Evolutionary conservation across 2,329 filamentous ascomycete species (phyloP).

Genomic region (Diaporthe destruens): DNA sequence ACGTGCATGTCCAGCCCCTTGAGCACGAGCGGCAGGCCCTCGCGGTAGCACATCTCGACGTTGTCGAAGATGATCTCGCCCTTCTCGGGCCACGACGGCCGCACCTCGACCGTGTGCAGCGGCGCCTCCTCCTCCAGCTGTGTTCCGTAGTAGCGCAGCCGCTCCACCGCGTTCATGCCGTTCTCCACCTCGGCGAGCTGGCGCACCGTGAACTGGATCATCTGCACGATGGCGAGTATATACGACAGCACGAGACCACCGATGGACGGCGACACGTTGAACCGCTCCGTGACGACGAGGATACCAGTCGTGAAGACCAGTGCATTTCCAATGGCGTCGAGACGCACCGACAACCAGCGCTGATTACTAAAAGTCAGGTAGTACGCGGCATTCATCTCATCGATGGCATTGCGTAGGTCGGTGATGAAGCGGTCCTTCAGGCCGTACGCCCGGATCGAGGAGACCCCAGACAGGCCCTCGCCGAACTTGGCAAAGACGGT

Average conservation of each 20-base stretch:
- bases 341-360: slow-evolving; percentile 87
- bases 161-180: slow-evolving; percentile 96
- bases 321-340: slow-evolving; percentile 86
- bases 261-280: slow-evolving; percentile 86
- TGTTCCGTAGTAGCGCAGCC: slow-evolving; percentile 89
- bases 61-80: slow-evolving; percentile 84
- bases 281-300: slow-evolving; percentile 90
- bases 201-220: slow-evolving; percentile 95
- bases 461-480: slow-evolving; percentile 85
- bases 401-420: slow-evolving; percentile 79
- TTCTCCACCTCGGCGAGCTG: slow-evolving; percentile 97
- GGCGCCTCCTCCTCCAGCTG: slow-evolving; percentile 91
- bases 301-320: slow-evolving; percentile 92
- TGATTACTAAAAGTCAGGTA: slow-evolving; percentile 97
- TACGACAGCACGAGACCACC: slow-evolving; percentile 91
- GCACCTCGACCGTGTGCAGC: slow-evolving; percentile 79
- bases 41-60: slow-evolving; percentile 84
- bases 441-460: slow-evolving; percentile 91
- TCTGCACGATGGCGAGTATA: slow-evolving; percentile 91
- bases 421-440: slow-evolving; percentile 79
- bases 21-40: slow-evolving; percentile 78
- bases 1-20: slow-evolving; percentile 79
- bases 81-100: slow-evolving; percentile 83
- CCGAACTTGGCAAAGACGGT: slow-evolving; percentile 91
- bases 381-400: slow-evolving; percentile 94